Evolutionary conservation across 495 filamentous ascomycete genomes (phyloP).

Genomic region (Alectoria sarmentosa): DNA sequence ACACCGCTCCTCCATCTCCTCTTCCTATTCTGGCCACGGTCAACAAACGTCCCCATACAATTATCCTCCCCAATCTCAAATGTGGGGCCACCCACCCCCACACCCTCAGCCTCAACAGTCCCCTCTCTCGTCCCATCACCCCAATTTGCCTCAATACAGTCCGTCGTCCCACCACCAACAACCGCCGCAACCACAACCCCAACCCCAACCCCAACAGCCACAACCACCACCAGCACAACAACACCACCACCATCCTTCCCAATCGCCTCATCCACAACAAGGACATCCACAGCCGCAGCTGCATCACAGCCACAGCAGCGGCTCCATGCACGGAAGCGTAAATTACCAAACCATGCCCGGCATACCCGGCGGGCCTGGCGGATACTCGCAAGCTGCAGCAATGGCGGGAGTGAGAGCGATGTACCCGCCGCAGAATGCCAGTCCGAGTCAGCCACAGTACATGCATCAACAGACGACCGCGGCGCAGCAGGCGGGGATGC

Average conservation of each 20-base stretch:
- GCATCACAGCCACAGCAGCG: slow-evolving; percentile 51
- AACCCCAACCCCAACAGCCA: slow-evolving; percentile 33
- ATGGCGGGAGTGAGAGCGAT: slow-evolving; percentile 20
- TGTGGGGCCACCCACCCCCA: slow-evolving; percentile 49
- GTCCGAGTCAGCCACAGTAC: slow-evolving; percentile 55
- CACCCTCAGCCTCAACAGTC: slow-evolving; percentile 44
- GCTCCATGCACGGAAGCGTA: slow-evolving; percentile 50
- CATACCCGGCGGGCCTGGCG: slow-evolving; percentile 46
- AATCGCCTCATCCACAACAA: slow-evolving; percentile 33
- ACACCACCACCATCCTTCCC: slow-evolving; percentile 37
- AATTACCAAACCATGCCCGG: slow-evolving; percentile 55
- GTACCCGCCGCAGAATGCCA: slow-evolving; percentile 24
- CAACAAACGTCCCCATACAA: slow-evolving; percentile 40
- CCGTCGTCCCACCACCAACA: slow-evolving; percentile 41
- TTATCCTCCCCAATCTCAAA: slow-evolving; percentile 39
- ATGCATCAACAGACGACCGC: slow-evolving; percentile 33
- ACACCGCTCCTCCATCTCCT: slow-evolving; percentile 36
- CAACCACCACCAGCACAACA: slow-evolving; percentile 30
- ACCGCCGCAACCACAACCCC: slow-evolving; percentile 40
- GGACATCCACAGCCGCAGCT: slow-evolving; percentile 46
- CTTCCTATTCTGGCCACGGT: slow-evolving; percentile 33
- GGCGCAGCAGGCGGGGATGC: slow-evolving; percentile 40
- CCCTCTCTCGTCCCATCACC: slow-evolving; percentile 39
- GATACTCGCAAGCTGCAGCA: slow-evolving; percentile 25
- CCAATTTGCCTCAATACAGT: slow-evolving; percentile 42